These are phyloP conservation scores for Leptomonas seymouri DNA, from an alignment of 208 protist genomes.

Conservation along the genomic window DNA sequence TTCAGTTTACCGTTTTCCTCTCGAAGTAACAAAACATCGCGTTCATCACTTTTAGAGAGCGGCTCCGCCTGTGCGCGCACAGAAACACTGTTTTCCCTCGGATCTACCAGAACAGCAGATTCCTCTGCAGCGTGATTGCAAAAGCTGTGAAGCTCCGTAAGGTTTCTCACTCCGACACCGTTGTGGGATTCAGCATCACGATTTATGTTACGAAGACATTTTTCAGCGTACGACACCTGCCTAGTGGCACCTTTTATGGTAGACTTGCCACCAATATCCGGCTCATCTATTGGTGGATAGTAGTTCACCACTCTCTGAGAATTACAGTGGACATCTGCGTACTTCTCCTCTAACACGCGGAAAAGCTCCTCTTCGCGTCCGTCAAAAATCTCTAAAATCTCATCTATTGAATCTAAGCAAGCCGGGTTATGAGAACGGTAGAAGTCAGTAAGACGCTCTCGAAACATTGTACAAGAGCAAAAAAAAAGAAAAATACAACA, in stretches of 20 bases:
- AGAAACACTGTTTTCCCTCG: neutral
- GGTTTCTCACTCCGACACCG: no score
- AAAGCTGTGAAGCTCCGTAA: no score
- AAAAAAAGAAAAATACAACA: no score
- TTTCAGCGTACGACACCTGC: no score
- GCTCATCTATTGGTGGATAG: neutral
- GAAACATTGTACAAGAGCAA: neutral
- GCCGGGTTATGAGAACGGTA: slow-evolving; percentile 21
- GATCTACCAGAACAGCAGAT: no score
- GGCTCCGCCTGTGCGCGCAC: neutral
- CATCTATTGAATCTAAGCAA: slow-evolving; percentile 31
- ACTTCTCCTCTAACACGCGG: slow-evolving; percentile 29
- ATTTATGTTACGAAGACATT: no score
- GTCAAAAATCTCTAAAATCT: slow-evolving; percentile 33
- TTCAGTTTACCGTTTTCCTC: neutral
- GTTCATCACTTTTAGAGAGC: neutral
- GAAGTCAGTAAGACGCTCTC: slow-evolving; percentile 14
- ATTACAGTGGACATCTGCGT: neutral
- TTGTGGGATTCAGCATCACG: no score
- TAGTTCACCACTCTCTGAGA: neutral
- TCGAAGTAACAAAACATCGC: neutral
- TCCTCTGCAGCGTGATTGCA: no score
- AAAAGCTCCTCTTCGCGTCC: slow-evolving; percentile 31
- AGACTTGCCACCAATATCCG: neutral
- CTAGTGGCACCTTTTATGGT: neutral